Evolutionary conservation across 2,329 filamentous ascomycete species (phyloP).

Genomic region (Macroventuria anomochaeta): DNA sequence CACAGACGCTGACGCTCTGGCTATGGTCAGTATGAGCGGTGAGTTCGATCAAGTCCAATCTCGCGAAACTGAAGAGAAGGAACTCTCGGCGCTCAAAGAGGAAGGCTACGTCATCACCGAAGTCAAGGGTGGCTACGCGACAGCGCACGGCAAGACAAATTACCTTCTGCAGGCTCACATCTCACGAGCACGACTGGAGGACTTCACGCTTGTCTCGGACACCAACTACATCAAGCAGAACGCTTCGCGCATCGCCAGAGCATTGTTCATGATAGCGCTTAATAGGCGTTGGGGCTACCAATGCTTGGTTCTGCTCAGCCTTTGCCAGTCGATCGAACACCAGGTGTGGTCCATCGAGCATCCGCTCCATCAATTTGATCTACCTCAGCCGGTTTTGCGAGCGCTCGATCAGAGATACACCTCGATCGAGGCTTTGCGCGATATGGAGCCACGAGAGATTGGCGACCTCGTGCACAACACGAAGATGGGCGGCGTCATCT

Average conservation of each 20-base stretch:
- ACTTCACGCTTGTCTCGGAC: constrained; percentile 92
- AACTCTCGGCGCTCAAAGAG: constrained; percentile 76
- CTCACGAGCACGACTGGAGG: constrained; percentile 83
- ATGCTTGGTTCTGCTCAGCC: constrained; percentile 85
- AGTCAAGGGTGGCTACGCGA: constrained; percentile 70
- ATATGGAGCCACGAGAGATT: constrained; percentile 93
- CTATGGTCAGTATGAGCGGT: constrained; percentile 96
- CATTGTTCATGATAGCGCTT: constrained; percentile 95
- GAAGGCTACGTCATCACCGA: constrained; percentile 73
- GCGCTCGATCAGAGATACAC: constrained; percentile 83
- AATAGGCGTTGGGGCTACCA: constrained; percentile 96
- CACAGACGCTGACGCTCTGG: constrained; percentile 88
- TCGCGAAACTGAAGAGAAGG: constrained; percentile 86
- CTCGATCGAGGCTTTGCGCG: constrained; percentile 82
- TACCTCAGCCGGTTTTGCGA: constrained; percentile 81
- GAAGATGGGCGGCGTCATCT: constrained; percentile 81
- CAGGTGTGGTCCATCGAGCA: constrained; percentile 95
- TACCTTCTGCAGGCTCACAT: constrained; percentile 95
- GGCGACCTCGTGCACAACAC: constrained; percentile 90
- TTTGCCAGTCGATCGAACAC: constrained; percentile 97
- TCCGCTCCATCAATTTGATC: constrained; percentile 91
- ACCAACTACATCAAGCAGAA: constrained; percentile 96
- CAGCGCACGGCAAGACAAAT: constrained; percentile 89
- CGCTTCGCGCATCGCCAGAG: constrained; percentile 89
- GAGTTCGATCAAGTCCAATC: constrained; percentile 98